A percentile compares a stretch with the other conserved stretches of the same genome.
These are phyloP conservation scores for Stagonosporopsis rhizophila DNA, from an alignment of 2,329 filamentous ascomycete species.

Conservation along the genomic window DNA sequence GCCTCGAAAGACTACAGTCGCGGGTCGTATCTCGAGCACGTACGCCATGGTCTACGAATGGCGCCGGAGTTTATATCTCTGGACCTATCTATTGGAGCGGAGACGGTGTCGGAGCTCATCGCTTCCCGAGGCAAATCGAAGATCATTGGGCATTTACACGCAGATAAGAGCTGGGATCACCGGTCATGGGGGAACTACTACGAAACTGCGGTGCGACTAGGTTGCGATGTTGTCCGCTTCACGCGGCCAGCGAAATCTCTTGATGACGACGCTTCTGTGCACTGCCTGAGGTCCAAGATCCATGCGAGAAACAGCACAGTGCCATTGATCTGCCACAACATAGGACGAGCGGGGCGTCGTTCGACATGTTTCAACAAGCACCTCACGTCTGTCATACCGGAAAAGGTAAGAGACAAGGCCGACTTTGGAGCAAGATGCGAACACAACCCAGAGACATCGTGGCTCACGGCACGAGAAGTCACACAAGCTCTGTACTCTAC, in stretches of 20 bases:
- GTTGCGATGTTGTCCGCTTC: conserved; percentile 69
- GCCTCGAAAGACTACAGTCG: conserved; percentile 37
- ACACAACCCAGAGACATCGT: conserved; percentile 51
- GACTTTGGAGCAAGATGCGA: conserved; percentile 48
- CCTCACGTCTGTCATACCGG: conserved; percentile 66
- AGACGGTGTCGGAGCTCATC: conserved; percentile 60
- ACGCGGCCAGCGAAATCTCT: conserved; percentile 63
- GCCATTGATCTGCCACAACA: conserved; percentile 70
- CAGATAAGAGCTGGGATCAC: conserved; percentile 63
- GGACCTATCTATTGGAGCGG: conserved; percentile 65
- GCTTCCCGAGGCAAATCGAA: conserved; percentile 63
- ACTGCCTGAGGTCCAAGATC: conserved; percentile 61
- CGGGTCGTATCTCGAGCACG: conserved; percentile 61
- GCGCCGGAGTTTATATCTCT: conserved; percentile 67
- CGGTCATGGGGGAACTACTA: conserved; percentile 64
- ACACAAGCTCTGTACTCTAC: conserved; percentile 71
- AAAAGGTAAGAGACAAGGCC: conserved; percentile 48
- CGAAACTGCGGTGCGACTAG: conserved; percentile 62
- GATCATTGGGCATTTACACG: conserved; percentile 65
- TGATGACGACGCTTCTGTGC: conserved; percentile 69
- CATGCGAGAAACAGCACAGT: conserved; percentile 54
- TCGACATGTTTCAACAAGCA: conserved; percentile 72
- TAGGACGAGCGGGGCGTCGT: conserved; percentile 66
- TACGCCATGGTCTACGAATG: conserved; percentile 67
- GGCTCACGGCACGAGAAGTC: conserved; percentile 67